Evolutionary conservation across 75 land plant genomes (phyloP), one percentile per base, ranked within the genome.

Genomic region (Pinus tabuliformis): DNA sequence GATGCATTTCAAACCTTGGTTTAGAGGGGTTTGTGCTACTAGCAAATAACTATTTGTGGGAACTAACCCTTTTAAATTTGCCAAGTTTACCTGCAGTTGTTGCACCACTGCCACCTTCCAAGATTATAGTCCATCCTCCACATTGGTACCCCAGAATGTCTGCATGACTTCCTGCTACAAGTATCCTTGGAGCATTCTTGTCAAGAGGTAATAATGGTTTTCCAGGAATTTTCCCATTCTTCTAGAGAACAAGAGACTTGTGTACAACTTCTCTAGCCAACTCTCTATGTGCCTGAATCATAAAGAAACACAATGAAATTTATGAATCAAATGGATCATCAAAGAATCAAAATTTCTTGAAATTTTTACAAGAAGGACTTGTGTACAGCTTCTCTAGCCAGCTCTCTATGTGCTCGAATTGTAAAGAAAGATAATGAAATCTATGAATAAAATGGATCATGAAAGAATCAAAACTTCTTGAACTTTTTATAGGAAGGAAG

Each of bases 91-190:
- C 93, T n/a, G 76, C 71, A 28, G 95, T 93, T 5, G 78, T 90
- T 78, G 80, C 78, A 39, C 95, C 93, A 77, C 83, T 84, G 3
- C 22, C 24, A 45, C 95, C 98, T 60, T 84, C 61, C 95, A 93
- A 91, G 3, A 68, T 79, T 49, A 81, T 79, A 11, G 98, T 95
- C 98, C 98, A 95, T 36, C 98, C 98, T 72, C 98, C 98, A 84
- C 93, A 95, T 62, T 90, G 98, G 58, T 82, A 86, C 36, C 95
- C 95, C 42, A 95, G 83, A 81, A 92, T 80, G 80, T 95, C 91
- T 60, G 96, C 96, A 82, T 92, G 98, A 33, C 81, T 74, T 62
- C 98, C 95, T 58, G 84, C 83, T 76, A 95, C 91, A 64, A 95
- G 87, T 73, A 95, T 87, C 85, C 77, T 90, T 65, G 59, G 75